Base-by-base conservation (phyloP, 2,329 filamentous ascomycete genomes). In the Thielaviopsis populi region DNA sequence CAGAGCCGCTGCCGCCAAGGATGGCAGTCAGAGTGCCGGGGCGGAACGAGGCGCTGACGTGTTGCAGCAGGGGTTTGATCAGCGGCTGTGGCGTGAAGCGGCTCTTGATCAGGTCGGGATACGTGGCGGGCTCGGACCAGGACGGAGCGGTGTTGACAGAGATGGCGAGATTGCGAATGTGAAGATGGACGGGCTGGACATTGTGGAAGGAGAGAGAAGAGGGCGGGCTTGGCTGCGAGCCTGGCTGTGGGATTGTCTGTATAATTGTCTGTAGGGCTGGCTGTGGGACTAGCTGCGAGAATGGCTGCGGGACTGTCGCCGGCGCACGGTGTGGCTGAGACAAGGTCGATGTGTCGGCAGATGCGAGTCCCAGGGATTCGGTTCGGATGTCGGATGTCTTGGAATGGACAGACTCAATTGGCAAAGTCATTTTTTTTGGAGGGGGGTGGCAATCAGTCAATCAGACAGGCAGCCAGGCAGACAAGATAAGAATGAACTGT, bases 21-120 rank as follows among this genome's bases (percentile, higher is more conserved):
- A 91, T 89, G 8, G 87, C 87, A 0, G 86, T 89, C 48, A 91
- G 73, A 2, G 83, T 86, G 2, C 87, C 86, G 7, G 81, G 79
- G 2, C 78, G 77, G 70, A 90, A 80, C 27, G 82, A 79, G 1
- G 85, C 85, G 67, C 80, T 80, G 56, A 90, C 80, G 37, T 80
- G 79, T 62, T 84, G 76, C 10, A 91, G 74, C 11, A 91, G 81
- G 5, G 75, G 72, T 69, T 83, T 83, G 65, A 73, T 73, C 6
- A 69, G 70, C 2, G 75, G 70, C 1, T 68, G 68, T 3, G 74
- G 75, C 67, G 73, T 73, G 67, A 74, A 73, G 48, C 69, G 75
- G 64, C 70, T 68, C 65, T 72, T 72, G 61, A 76, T 71, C 6
- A 77, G 72, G 27, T 75, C 73, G 0, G 72, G 70, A 48, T 79